A percentile compares a stretch with the other conserved stretches of the same genome.
Conservation (phyloP, 1,284 basidiomycete genomes). For the Leccinum pachyderme region DNA sequence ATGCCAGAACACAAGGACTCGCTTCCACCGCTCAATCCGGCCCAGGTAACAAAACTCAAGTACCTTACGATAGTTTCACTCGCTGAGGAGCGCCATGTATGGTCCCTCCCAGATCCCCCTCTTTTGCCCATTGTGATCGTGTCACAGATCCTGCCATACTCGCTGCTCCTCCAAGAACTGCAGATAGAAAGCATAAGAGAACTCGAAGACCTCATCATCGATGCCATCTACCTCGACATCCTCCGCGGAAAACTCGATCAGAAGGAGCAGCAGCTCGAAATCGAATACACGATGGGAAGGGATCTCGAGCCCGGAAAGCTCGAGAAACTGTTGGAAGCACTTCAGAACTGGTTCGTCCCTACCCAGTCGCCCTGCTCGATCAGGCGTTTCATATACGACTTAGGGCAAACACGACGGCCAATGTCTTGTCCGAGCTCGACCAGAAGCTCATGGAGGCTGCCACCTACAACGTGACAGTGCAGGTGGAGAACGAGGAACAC, state of each 20-base stretch:
- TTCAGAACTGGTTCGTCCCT: constrained; percentile 70
- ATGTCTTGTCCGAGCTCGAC: constrained; percentile 55
- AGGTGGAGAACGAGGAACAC: constrained; percentile 36
- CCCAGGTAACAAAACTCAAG: constrained; percentile 84
- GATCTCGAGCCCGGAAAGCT: constrained; percentile 76
- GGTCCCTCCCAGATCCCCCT: constrained; percentile 23
- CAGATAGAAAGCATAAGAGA: constrained; percentile 76
- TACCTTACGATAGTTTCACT: constrained; percentile 88
- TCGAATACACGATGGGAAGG: constrained; percentile 88
- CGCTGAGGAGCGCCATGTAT: constrained; percentile 69
- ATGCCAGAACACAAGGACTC: constrained; percentile 59
- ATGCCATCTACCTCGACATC: constrained; percentile 88
- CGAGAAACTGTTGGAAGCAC: constrained; percentile 54
- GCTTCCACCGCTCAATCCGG: constrained; percentile 66
- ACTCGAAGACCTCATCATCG: constrained; percentile 94
- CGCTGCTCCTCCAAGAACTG: constrained; percentile 61
- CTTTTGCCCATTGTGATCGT: not conserved
- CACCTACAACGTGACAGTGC: constrained; percentile 25
- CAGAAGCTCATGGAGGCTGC: constrained; percentile 39
- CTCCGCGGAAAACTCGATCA: constrained; percentile 91
- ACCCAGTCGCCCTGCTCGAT: not conserved
- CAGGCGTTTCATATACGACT: not conserved
- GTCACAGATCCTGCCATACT: constrained; percentile 71
- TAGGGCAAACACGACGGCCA: constrained; percentile 75
- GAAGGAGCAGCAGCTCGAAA: constrained; percentile 80